A percentile compares a stretch with the other conserved stretches of the same genome.
Evolutionary conservation across 2,329 filamentous ascomycete species (phyloP).

Genomic region (Phyllosticta capitalensis): DNA sequence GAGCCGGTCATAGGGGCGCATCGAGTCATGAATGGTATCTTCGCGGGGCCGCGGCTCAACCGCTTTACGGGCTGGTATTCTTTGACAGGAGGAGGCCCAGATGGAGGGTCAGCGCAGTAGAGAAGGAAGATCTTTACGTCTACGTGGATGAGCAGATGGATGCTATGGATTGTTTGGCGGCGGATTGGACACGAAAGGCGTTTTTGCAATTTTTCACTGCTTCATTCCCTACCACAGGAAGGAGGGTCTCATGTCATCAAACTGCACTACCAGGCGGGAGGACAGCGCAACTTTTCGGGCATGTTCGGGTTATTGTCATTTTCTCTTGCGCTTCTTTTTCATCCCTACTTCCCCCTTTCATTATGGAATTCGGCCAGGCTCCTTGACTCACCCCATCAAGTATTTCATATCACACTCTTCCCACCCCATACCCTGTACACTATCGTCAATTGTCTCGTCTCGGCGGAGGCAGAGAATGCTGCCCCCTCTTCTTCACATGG

Average conservation of each 20-base stretch:
- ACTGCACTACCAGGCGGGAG: neutral
- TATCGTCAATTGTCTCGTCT: constrained; percentile 11
- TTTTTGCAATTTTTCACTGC: neutral
- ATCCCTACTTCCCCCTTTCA: neutral
- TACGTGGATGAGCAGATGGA: constrained; percentile 5
- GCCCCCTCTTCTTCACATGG: too few relatives aligned
- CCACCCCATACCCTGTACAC: constrained; percentile 21
- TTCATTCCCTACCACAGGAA: neutral
- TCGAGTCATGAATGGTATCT: too few relatives aligned
- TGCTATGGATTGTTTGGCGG: neutral
- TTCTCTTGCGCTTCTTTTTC: neutral
- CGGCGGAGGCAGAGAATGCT: too few relatives aligned
- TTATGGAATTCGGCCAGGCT: neutral
- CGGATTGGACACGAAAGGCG: neutral
- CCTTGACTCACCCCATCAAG: constrained; percentile 7
- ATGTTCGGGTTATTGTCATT: constrained; percentile 6
- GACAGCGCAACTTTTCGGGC: constrained; percentile 3
- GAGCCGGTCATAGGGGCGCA: neutral
- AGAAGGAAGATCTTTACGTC: constrained; percentile 3
- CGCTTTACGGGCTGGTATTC: too few relatives aligned
- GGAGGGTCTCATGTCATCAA: neutral
- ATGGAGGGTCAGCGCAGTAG: neutral
- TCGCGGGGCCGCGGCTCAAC: too few relatives aligned
- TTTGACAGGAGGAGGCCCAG: too few relatives aligned
- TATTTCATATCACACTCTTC: too few relatives aligned